Evolutionary conservation across 441 rosid genomes (phyloP), one percentile per base, ranked within the genome.

Genomic region (Arabidopsis lyrata): DNA sequence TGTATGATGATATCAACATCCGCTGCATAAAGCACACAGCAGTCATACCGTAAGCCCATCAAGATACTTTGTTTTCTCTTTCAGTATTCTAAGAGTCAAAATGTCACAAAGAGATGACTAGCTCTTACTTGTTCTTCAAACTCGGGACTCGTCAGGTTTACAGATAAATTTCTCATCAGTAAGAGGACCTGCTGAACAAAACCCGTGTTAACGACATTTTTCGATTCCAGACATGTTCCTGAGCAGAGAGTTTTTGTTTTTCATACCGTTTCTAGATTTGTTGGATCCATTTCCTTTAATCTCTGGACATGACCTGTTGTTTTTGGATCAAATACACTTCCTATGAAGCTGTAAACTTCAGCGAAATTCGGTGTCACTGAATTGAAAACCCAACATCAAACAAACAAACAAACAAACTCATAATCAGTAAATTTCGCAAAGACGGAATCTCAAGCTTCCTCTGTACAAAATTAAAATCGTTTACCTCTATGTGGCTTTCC

Each of bases 121-220:
- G 59, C 47, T 77, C 92, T 86, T 78, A 88, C 97, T 55, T 83
- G 85, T 74, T 94, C 85, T 81, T 91, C 93, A 72, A 88, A 94
- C 78, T 91, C 89, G 0, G 89, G 96, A 79, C 84, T 88, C 6
- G 81, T 72, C 71, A 91, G 79, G 72, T 94, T 94, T 70, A 85
- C 61, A 18, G 89, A 80, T n/a, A 94, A 91, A 78, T 88, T 91
- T 79, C 86, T 94, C 97, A 94, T 91, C 81, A 94, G 84, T 82
- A 90, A 61, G 49, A 86, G 42, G 3, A 82, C 95, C 98, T 94
- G 87, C 39, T 22, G 27, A 48, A 35, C 49, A 35, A 10, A 68
- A 68, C 57, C 8, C 42, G 15, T 5, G 22, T 55, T 22, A 58
- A 63, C 6, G 1, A 68, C 31, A 67, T n/a, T 32, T 45, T 41